Percentiles rank a stretch among this genome's conserved stretches.
Evolutionary conservation across 805 yeast species (phyloP).

Genomic region (Candida argentea): DNA sequence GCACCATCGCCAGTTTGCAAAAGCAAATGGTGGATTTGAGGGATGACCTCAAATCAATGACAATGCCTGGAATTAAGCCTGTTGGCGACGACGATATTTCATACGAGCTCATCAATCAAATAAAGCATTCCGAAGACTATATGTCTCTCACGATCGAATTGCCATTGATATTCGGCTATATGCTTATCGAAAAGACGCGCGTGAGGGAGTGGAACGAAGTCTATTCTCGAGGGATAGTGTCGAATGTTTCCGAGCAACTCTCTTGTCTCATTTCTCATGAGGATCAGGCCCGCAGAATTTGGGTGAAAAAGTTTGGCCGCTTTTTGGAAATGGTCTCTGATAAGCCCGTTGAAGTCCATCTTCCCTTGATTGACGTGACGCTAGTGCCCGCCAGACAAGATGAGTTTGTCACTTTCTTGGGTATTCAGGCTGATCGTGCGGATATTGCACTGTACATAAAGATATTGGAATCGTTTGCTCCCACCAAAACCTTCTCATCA

Average conservation of each 20-base stretch:
- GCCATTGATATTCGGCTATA: conserved; percentile 65
- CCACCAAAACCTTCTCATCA: conserved; percentile 22
- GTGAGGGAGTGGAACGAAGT: conserved; percentile 47
- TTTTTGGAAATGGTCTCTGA: conserved; percentile 17
- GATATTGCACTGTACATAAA: conserved; percentile 22
- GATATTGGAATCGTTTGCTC: conserved; percentile 15
- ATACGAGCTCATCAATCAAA: conserved; percentile 13
- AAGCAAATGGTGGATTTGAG: conserved; percentile 26
- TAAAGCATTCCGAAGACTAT: conserved; percentile 26
- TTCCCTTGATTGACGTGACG: conserved; percentile 28
- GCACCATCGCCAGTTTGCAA: conserved; percentile 25
- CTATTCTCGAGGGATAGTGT: conserved; percentile 27
- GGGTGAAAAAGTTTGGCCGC: conserved; percentile 55
- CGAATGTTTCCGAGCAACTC: conserved; percentile 45
- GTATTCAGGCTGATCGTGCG: conserved; percentile 21
- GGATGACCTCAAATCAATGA: conserved; percentile 16
- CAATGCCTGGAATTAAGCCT: conserved; percentile 11
- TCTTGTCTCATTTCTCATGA: conserved; percentile 51
- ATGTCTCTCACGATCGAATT: conserved; percentile 46
- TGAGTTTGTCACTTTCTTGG: conserved; percentile 24
- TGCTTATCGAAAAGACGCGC: conserved; percentile 50
- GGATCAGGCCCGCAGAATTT: conserved; percentile 40
- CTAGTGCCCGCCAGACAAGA: conserved; percentile 18
- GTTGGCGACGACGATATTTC: conserved; percentile 4
- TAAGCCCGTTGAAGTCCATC: conserved; percentile 7